Evolutionary conservation across 768 basidiomycete species (phyloP).

Genomic region (Leccinum disarticulatum): DNA sequence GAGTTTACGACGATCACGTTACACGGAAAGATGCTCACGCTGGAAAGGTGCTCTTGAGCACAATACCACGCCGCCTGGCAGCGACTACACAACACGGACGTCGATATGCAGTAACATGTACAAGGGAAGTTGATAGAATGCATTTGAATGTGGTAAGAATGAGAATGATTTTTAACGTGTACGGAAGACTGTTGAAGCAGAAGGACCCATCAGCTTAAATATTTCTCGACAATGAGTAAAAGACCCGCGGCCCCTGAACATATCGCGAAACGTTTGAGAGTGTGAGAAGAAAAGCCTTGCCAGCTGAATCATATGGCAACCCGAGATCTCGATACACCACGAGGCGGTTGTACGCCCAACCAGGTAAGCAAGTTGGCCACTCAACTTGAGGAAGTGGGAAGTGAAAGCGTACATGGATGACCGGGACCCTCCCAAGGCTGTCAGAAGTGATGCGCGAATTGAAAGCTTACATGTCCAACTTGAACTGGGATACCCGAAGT

Average conservation of each 20-base stretch:
- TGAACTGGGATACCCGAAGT: not conserved
- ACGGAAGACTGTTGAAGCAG: conserved; percentile 12
- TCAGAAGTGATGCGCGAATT: not conserved
- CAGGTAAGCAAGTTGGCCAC: conserved; percentile 12
- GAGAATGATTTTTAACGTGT: conserved; percentile 22
- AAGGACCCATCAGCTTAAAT: conserved; percentile 16
- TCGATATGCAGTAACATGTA: conserved; percentile 65
- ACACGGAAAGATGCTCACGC: conserved; percentile 40
- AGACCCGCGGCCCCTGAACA: conserved; percentile 10
- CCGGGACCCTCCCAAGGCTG: not conserved
- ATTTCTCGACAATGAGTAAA: conserved; percentile 19
- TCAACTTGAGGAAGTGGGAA: not conserved
- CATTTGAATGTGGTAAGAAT: not conserved
- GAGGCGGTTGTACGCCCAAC: conserved; percentile 20
- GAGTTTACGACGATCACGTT: conserved; percentile 22
- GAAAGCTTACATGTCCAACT: not conserved
- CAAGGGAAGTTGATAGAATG: conserved; percentile 36
- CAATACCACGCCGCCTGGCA: conserved; percentile 85
- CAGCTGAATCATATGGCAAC: conserved; percentile 8
- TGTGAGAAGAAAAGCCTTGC: conserved; percentile 6
- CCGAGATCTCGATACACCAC: conserved; percentile 17
- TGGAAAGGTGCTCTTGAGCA: conserved; percentile 69
- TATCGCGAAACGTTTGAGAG: conserved; percentile 1
- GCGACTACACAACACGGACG: conserved; percentile 86
- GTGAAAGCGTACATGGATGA: not conserved